Evolutionary conservation across 2,329 filamentous ascomycete genomes (phyloP).

Genomic region (Scopulariopsis brevicaulis): DNA sequence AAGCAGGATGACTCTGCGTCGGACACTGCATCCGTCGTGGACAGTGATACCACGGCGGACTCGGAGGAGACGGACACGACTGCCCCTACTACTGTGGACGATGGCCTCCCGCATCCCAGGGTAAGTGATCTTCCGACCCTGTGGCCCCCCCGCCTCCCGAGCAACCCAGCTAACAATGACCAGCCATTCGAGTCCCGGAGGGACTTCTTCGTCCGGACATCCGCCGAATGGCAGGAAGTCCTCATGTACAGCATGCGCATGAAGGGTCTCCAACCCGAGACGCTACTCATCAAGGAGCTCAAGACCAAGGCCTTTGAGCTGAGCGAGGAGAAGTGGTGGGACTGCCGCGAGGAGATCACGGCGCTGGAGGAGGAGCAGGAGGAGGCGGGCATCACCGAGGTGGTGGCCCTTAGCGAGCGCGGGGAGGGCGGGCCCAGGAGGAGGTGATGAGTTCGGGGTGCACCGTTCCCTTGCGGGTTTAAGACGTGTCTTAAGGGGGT

Average conservation of each 20-base stretch:
- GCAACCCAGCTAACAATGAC: constrained; percentile 8
- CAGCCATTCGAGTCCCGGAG: constrained; percentile 80
- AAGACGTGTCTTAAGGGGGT: neutral
- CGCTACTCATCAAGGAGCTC: constrained; percentile 76
- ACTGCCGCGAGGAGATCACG: constrained; percentile 86
- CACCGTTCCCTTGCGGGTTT: neutral
- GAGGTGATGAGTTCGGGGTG: constrained; percentile 7
- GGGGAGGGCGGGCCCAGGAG: constrained; percentile 31
- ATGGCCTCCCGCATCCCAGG: constrained; percentile 61
- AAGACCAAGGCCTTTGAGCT: constrained; percentile 82
- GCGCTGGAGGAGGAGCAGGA: constrained; percentile 93
- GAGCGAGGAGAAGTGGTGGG: constrained; percentile 98
- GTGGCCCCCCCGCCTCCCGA: neutral
- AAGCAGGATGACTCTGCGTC: constrained; percentile 29
- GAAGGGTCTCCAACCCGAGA: constrained; percentile 54
- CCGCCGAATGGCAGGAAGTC: constrained; percentile 81
- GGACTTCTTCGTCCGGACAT: constrained; percentile 85
- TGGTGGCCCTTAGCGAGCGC: constrained; percentile 75
- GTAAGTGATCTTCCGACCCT: constrained; percentile 15
- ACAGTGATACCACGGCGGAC: constrained; percentile 25
- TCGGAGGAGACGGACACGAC: constrained; percentile 15
- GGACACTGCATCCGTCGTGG: constrained; percentile 11
- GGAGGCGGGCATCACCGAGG: constrained; percentile 86
- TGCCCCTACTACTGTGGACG: constrained; percentile 44
- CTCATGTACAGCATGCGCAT: constrained; percentile 65